Evolutionary conservation across 2,329 filamentous ascomycete species (phyloP), one percentile per base, ranked within the genome.

Genomic region (Neophaeococcomyces aloes): DNA sequence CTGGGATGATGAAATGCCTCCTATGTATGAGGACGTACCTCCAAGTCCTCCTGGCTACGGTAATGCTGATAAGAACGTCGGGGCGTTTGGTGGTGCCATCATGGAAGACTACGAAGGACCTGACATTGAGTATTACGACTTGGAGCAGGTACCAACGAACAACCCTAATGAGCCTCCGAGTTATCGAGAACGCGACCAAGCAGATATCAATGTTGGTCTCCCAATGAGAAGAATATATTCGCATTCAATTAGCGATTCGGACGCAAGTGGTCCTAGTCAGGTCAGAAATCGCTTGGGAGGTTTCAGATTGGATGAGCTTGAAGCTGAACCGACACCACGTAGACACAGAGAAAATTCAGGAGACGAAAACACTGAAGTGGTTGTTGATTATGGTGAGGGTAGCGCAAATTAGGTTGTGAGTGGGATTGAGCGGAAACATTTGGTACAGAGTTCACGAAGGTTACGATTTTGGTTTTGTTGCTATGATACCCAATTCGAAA

Each of bases 1-100:
- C 54, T 98, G 91, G 89, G 89, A 96, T 55, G 89, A 95, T 65
- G 89, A 98, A 68, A 80, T 85, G 58, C 89, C 89, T 10, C 89
- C 89, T 1, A 77, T 93, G 53, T 98, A 98, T 65, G 83, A 91
- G 63, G 86, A 96, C 59, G 87, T 96, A 32, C 88, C 89, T 1
- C 81, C 79, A 2, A 86, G 82, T 56, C 89, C 89, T 38, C 89
- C 89, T 0, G 73, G 70, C 4, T 88, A 88, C 63, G 67, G 59
- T 15, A 62, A 57, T 47, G 54, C 61, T 10, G 59, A 63, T 42
- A 58, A 56, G 7, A 64, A 64, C 34, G 72, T 50, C 21, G 49
- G 48, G 21, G 49, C 43, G 15, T 48, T 46, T 45, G 47, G 47
- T 15, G 49, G 71, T 53, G 63, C 64, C 48, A 54, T 61, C 6